phyloP scores from a whole-genome alignment of 2,329 filamentous ascomycete species.

The Curvularia lunata region DNA sequence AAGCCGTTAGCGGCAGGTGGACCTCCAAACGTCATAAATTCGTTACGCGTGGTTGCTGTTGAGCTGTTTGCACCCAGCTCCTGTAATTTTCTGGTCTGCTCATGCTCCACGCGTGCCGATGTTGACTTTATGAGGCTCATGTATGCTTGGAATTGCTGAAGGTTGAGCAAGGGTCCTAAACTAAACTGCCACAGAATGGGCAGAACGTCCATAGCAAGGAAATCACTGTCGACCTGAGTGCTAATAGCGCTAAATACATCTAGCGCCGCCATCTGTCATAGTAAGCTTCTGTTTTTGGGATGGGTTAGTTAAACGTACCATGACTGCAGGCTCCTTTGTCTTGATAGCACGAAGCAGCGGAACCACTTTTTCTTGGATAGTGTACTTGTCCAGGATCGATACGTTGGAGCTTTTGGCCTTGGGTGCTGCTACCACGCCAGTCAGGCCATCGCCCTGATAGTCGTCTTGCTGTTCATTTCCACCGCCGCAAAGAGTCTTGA shows the following conservation, averaged over 20 bases:
- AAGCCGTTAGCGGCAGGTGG: slow-evolving; percentile 60
- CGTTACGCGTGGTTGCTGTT: slow-evolving; percentile 62
- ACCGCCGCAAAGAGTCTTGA: slow-evolving; percentile 87
- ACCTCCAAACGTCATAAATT: slow-evolving; percentile 73
- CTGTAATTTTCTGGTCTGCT: slow-evolving; percentile 86
- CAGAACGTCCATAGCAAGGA: slow-evolving; percentile 87
- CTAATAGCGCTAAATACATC: slow-evolving; percentile 86
- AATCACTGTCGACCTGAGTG: slow-evolving; percentile 81
- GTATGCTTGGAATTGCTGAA: slow-evolving; percentile 84
- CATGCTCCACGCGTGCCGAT: slow-evolving; percentile 81
- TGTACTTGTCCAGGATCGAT: slow-evolving; percentile 93
- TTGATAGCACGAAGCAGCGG: slow-evolving; percentile 91
- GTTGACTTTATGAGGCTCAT: slow-evolving; percentile 87
- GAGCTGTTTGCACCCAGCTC: slow-evolving; percentile 72
- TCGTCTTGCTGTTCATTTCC: slow-evolving; percentile 55
- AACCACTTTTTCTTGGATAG: slow-evolving; percentile 96
- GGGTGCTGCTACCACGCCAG: slow-evolving; percentile 66
- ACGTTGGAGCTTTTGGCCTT: slow-evolving; percentile 69
- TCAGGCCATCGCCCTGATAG: slow-evolving; percentile 70
- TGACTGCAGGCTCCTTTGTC: slow-evolving; percentile 96
- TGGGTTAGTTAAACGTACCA: slow-evolving; percentile 57
- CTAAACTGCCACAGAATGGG: slow-evolving; percentile 92
- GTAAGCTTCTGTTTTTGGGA: slow-evolving; percentile 10
- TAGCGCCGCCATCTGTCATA: slow-evolving; percentile 74
- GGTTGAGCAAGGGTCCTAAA: slow-evolving; percentile 83